phyloP scores from a whole-genome alignment of 1,284 basidiomycete species.

The Golubevia sp. region DNA sequence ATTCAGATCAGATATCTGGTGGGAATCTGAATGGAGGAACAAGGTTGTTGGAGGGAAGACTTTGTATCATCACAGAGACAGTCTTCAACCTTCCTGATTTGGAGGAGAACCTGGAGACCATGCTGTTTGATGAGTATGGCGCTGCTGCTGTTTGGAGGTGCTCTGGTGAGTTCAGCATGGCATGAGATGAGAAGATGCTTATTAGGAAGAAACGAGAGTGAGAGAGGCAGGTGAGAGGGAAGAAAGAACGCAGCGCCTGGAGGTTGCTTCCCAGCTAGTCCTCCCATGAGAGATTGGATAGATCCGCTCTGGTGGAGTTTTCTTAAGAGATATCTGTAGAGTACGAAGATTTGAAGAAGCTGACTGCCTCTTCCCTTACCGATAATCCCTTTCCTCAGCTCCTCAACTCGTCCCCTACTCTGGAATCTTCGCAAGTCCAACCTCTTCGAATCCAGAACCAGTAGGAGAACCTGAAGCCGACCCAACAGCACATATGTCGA shows the following conservation, averaged over 20 bases:
- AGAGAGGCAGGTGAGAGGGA: too few species aligned
- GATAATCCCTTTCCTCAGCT: not conserved
- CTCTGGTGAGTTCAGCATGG: constrained; percentile 67
- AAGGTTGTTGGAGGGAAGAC: constrained; percentile 18
- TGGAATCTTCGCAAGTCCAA: not conserved
- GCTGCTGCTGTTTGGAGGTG: constrained; percentile 80
- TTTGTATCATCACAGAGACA: constrained; percentile 79
- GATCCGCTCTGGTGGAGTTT: too few species aligned
- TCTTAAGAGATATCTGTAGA: too few species aligned
- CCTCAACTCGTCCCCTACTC: not conserved
- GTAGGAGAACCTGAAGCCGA: constrained; percentile 2
- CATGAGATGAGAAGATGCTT: too few species aligned
- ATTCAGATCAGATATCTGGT: not conserved
- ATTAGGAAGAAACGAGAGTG: too few species aligned
- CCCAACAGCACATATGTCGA: too few species aligned
- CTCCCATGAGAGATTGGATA: too few species aligned
- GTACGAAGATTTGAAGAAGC: too few species aligned
- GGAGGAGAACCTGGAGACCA: constrained; percentile 87
- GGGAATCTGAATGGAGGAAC: constrained; percentile 10
- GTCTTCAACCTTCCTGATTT: constrained; percentile 90
- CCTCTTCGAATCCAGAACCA: not conserved
- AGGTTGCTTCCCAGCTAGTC: too few species aligned
- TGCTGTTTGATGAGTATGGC: constrained; percentile 94
- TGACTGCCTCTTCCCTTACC: not conserved
- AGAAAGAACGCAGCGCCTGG: too few species aligned